These are phyloP conservation scores for Persicaria maculosa DNA, from an alignment of 148 eudicot species.

Conservation along the genomic window DNA sequence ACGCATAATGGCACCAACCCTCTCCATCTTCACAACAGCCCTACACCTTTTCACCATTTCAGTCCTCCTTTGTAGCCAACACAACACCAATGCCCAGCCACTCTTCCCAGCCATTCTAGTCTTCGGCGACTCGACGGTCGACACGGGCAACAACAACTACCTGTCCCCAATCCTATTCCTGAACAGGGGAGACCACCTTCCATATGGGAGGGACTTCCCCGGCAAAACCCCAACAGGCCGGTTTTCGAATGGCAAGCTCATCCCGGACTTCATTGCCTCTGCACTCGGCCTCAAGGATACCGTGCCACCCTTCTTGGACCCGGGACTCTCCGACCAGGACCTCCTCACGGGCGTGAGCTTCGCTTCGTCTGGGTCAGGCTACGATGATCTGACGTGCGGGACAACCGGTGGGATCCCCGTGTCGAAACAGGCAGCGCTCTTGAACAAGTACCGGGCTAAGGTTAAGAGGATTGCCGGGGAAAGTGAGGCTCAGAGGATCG, in stretches of 20 bases:
- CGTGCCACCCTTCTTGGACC: constrained; percentile 37
- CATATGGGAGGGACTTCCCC: constrained; percentile 49
- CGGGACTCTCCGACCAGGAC: constrained; percentile 22
- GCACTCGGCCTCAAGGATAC: constrained; percentile 23
- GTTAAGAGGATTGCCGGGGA: constrained; percentile 27
- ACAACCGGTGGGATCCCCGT: constrained; percentile 26
- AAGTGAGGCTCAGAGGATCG: constrained; percentile 19
- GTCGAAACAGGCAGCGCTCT: constrained; percentile 28
- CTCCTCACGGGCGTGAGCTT: constrained; percentile 35
- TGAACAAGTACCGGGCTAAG: constrained; percentile 30
- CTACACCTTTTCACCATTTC: constrained; percentile 4
- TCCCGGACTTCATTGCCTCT: constrained; percentile 9
- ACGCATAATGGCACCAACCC: neutral
- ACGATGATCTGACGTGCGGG: constrained; percentile 25
- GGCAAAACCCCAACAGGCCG: constrained; percentile 42
- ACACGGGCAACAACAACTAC: constrained; percentile 61
- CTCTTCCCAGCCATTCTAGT: constrained; percentile 43
- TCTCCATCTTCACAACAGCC: neutral
- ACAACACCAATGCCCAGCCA: constrained; percentile 17
- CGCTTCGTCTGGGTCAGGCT: constrained; percentile 45
- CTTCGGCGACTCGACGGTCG: constrained; percentile 69
- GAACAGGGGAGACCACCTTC: constrained; percentile 43
- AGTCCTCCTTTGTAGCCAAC: neutral
- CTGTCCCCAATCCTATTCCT: constrained; percentile 20
- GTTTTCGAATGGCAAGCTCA: constrained; percentile 38